Conservation (phyloP, 139 green algal species). For the Tetraselmis chui region DNA sequence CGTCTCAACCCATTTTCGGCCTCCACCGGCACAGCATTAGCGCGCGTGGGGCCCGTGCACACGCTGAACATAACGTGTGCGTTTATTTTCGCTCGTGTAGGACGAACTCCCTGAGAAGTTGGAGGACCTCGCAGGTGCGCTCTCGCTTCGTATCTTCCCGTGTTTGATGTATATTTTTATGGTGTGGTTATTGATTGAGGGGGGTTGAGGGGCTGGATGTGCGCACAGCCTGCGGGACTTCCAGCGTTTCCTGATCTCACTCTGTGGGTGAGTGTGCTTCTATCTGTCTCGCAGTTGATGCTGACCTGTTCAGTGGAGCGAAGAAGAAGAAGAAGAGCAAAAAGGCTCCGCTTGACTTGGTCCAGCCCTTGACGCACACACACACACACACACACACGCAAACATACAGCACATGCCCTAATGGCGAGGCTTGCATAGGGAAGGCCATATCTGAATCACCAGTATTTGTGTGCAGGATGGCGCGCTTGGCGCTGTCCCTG, state of each 20-base stretch:
- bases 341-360: not conserved
- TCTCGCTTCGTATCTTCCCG: too few species aligned
- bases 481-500: not conserved
- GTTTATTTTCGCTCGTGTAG: too few species aligned
- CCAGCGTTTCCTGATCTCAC: not conserved
- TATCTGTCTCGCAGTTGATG: not conserved
- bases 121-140: constrained; percentile 29
- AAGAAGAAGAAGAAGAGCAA: constrained; percentile 1
- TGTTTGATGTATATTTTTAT: not conserved
- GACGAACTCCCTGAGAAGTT: constrained; percentile 23
- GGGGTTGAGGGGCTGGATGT: constrained; percentile 8
- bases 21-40: too few species aligned
- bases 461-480: not conserved
- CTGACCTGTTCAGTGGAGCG: not conserved
- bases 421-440: not conserved
- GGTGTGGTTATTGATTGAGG: not conserved
- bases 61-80: too few species aligned
- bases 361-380: too few species aligned
- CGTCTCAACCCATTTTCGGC: too few species aligned
- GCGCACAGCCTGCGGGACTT: constrained; percentile 16
- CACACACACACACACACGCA: too few species aligned
- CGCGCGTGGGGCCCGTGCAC: too few species aligned
- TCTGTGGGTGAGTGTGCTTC: too few species aligned
- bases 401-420: not conserved
- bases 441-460: not conserved